Conservation (phyloP, 2,329 filamentous ascomycete genomes). For the Pestalotiopsis sp. region DNA sequence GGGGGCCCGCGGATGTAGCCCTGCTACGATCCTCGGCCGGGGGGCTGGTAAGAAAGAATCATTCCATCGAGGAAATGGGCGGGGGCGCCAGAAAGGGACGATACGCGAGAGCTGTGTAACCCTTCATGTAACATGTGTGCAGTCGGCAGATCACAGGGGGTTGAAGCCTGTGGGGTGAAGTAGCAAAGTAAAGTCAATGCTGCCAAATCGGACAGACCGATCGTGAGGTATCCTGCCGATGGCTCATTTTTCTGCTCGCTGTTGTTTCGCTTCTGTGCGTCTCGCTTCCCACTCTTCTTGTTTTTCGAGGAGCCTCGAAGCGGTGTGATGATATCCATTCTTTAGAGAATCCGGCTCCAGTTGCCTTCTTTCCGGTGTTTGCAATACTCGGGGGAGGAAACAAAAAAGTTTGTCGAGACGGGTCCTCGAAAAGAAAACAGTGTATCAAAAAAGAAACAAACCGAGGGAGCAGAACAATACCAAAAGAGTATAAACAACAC, state of each 20-base stretch:
- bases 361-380: background rate
- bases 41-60: too few species aligned
- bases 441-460: background rate
- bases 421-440: background rate
- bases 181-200: background rate
- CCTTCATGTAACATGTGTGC: background rate
- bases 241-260: background rate
- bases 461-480: background rate
- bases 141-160: background rate
- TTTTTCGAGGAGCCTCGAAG: background rate
- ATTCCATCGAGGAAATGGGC: background rate
- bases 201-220: background rate
- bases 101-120: background rate
- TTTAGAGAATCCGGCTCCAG: background rate
- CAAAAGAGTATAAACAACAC: too few species aligned
- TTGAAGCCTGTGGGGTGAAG: background rate
- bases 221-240: background rate
- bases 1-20: too few species aligned
- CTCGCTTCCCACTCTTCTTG: background rate
- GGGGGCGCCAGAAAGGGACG: background rate
- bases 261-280: background rate
- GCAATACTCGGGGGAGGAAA: background rate
- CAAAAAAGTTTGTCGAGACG: conserved; percentile 1
- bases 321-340: background rate
- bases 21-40: too few species aligned